Evolutionary conservation across 176 grass and related monocot genomes (phyloP).

Genomic region (Lolium multiflorum): DNA sequence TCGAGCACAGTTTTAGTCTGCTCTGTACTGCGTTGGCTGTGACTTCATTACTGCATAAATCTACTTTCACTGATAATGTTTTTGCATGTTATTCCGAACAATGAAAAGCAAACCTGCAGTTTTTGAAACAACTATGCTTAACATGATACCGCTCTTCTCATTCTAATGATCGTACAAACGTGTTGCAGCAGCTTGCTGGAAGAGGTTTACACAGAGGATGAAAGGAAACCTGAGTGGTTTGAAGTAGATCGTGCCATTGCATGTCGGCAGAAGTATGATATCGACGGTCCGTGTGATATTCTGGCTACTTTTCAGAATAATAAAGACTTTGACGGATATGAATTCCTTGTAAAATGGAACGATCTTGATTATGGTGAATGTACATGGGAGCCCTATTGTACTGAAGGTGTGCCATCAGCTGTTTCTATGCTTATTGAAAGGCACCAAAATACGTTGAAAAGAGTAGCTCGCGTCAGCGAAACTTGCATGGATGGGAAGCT

Average conservation of each 20-base stretch:
- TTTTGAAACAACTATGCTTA: too few species aligned
- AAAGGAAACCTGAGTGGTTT: constrained; percentile 25
- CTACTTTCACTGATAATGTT: background rate
- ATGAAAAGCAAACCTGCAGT: too few species aligned
- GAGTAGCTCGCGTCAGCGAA: constrained; percentile 14
- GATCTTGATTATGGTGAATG: constrained; percentile 71
- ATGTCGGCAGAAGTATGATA: constrained; percentile 51
- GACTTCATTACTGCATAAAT: background rate
- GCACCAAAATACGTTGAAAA: constrained; percentile 51
- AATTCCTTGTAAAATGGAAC: constrained; percentile 82
- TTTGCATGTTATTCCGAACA: background rate
- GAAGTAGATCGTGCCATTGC: constrained; percentile 16
- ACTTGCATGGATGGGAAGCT: constrained; percentile 7
- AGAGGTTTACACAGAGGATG: constrained; percentile 43
- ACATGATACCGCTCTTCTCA: background rate
- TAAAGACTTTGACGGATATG: constrained; percentile 37
- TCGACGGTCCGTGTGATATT: constrained; percentile 49
- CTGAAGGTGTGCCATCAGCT: constrained; percentile 44
- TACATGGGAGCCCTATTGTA: constrained; percentile 64
- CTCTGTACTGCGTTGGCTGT: background rate
- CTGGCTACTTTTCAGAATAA: constrained; percentile 43
- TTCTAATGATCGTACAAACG: constrained; percentile 18
- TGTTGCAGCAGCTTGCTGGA: constrained; percentile 41
- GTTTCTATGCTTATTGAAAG: constrained; percentile 53
- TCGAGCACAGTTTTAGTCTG: background rate